phyloP scores from a whole-genome alignment of 257 asterid species.

The Capsicum chinense region DNA sequence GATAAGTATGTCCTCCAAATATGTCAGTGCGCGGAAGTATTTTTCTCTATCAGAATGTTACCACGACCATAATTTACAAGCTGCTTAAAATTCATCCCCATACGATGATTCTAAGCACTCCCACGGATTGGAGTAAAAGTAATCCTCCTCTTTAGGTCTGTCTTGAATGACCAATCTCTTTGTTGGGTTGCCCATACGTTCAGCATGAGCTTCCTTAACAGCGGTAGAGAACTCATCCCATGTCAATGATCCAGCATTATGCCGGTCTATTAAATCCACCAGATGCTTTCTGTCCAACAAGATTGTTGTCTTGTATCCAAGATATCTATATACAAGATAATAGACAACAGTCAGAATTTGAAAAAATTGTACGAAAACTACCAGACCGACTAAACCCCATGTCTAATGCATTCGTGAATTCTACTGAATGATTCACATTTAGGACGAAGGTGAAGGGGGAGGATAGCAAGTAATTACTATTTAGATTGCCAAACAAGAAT shows the following conservation, averaged over 20 bases:
- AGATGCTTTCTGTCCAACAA: slow-evolving; percentile 52
- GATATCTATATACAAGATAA: slow-evolving; percentile 40
- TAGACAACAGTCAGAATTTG: background rate
- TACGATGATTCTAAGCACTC: slow-evolving; percentile 56
- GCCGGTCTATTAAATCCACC: slow-evolving; percentile 56
- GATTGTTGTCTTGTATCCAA: slow-evolving; percentile 66
- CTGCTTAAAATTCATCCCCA: slow-evolving; percentile 30
- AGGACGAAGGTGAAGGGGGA: background rate
- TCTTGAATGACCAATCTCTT: slow-evolving; percentile 43
- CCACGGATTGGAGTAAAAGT: slow-evolving; percentile 69
- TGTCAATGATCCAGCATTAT: slow-evolving; percentile 43
- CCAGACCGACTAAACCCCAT: background rate
- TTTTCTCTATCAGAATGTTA: background rate
- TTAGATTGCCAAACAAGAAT: slow-evolving; percentile 1
- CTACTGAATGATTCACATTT: background rate
- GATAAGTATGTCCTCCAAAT: slow-evolving; percentile 27
- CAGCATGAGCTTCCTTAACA: slow-evolving; percentile 54
- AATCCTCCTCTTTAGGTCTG: slow-evolving; percentile 74
- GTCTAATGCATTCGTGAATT: background rate
- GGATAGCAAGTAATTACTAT: background rate
- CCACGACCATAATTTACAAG: background rate
- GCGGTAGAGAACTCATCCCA: slow-evolving; percentile 64
- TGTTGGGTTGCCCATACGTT: slow-evolving; percentile 55
- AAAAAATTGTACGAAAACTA: background rate
- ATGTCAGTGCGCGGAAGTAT: background rate